Base-by-base conservation (phyloP, 1,284 basidiomycete genomes). In the Schizopora paradoxa region DNA sequence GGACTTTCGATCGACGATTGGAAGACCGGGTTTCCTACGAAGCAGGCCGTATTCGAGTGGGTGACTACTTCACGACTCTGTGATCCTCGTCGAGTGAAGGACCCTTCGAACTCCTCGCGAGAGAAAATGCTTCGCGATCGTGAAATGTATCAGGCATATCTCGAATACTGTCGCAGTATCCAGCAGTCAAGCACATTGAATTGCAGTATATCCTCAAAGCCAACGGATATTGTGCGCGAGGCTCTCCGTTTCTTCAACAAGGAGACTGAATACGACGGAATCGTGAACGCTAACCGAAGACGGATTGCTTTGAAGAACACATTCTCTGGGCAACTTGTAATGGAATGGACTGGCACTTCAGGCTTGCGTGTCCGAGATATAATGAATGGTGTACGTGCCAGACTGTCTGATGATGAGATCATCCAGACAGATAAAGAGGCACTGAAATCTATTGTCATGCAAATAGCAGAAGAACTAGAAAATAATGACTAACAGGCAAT, bases 121-220 rank as follows among this genome's bases (percentile, higher is more conserved):
- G 19, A 62, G 19, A 66, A 67, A n/a, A n/a, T n/a, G n/a, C n/a
- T n/a, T n/a, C n/a, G n/a, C n/a, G n/a, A n/a, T n/a, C 70, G 82
- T 14, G 63, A 57, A 32, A 81, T 85, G 78, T 83, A 79, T 54
- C 58, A 62, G 4, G 68, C 73, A 37, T 86, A 85, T 48, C 63
- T 79, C 3, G 55, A 61, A 5, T 81, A 73, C 73, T 73, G 59
- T 41, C 42, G 27, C 50, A 13, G 37, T 41, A n/a, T n/a, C n/a
- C 11, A 16, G 33, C 6, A 35, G 14, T 7, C n/a, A 35, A 35
- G 14, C 7, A 13, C 6, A 35, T 14, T 7, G 33, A 35, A 10
- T 18, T 23, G 10, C 11, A 38, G 16, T 32, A 16, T 31, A 11
- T 7, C 33, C n/a, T 8, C 11, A 39, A 40, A 25, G 0, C 47